Evolutionary conservation across 345 rosid species (phyloP).

Genomic region (Acer campestre): DNA sequence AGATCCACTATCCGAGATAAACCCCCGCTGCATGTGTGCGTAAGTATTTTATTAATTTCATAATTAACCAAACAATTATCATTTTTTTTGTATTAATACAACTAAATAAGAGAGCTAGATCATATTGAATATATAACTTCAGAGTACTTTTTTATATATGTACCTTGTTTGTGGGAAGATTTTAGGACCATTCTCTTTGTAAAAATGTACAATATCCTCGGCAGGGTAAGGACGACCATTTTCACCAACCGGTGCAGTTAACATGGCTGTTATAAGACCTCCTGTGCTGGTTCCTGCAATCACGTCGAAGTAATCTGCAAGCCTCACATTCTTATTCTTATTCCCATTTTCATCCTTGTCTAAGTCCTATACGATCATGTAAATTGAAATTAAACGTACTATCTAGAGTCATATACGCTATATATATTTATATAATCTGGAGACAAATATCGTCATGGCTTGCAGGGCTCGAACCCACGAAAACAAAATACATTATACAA

Average conservation of each 20-base stretch:
- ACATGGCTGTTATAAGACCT: constrained; percentile 66
- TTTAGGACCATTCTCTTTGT: constrained; percentile 49
- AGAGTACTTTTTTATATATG: too few relatives aligned
- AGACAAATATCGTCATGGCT: too few relatives aligned
- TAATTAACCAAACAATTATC: background rate
- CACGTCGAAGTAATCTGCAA: constrained; percentile 78
- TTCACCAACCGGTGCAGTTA: constrained; percentile 45
- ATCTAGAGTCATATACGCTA: too few relatives aligned
- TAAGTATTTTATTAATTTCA: background rate
- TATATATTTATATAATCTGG: too few relatives aligned
- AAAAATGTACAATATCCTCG: constrained; percentile 62
- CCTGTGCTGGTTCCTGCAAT: constrained; percentile 84
- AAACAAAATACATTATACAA: too few relatives aligned
- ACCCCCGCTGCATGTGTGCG: constrained; percentile 32
- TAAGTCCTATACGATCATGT: constrained; percentile 34
- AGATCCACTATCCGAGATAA: constrained; percentile 34
- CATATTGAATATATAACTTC: too few relatives aligned
- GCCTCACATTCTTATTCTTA: constrained; percentile 38
- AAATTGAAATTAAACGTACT: too few relatives aligned
- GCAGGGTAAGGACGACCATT: constrained; percentile 56
- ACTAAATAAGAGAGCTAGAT: too few relatives aligned
- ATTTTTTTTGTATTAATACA: too few relatives aligned
- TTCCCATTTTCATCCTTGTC: constrained; percentile 34
- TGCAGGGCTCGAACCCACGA: too few relatives aligned
- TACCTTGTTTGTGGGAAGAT: constrained; percentile 56